Evolutionary conservation across 176 grass and related monocot species (phyloP).

Genomic region (Tillandsia fasciculata): DNA sequence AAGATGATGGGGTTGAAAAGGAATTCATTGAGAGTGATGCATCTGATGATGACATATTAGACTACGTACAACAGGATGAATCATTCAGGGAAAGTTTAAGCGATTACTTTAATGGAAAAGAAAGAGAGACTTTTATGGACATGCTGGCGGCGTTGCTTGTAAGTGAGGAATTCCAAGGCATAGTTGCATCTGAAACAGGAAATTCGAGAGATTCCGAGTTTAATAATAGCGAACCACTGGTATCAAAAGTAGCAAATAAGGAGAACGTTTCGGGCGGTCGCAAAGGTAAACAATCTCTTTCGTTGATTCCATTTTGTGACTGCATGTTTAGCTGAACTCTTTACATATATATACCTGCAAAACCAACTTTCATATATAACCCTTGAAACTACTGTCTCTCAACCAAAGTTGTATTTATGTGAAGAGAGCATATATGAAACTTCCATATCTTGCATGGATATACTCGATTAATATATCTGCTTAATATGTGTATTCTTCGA

Average conservation of each 20-base stretch:
- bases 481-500: no score
- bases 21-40: slow-evolving; percentile 24
- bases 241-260: background rate
- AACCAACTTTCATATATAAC: no score
- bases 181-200: slow-evolving; percentile 55
- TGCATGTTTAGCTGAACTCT: no score
- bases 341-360: no score
- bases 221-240: slow-evolving; percentile 6
- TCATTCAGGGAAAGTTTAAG: slow-evolving; percentile 11
- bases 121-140: slow-evolving; percentile 94
- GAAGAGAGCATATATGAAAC: no score
- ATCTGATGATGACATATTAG: slow-evolving; percentile 57
- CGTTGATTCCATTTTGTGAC: background rate
- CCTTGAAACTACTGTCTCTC: background rate
- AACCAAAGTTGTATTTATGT: no score
- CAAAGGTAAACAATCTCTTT: slow-evolving; percentile 28
- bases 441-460: no score
- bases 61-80: slow-evolving; percentile 29
- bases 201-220: slow-evolving; percentile 33
- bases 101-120: slow-evolving; percentile 27
- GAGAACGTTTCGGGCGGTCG: slow-evolving; percentile 31
- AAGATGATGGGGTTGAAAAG: slow-evolving; percentile 48
- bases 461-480: no score
- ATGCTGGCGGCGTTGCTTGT: slow-evolving; percentile 77
- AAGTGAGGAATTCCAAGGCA: slow-evolving; percentile 97